These are phyloP conservation scores for Obba rivulosa DNA, from an alignment of 768 basidiomycete genomes.

Conservation along the genomic window DNA sequence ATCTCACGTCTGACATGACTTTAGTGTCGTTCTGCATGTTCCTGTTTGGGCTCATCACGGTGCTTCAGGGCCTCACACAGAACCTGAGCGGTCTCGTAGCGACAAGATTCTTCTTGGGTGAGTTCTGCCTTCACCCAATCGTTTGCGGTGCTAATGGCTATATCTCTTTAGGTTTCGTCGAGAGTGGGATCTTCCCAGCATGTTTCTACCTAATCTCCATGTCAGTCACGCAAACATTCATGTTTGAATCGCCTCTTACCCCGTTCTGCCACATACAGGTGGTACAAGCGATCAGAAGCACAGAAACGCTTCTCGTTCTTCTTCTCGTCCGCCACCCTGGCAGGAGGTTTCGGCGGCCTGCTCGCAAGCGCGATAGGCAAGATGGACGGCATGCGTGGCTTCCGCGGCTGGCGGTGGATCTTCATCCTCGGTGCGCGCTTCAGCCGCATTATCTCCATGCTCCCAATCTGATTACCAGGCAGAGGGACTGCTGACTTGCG, in stretches of 20 bases:
- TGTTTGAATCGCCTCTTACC: not conserved
- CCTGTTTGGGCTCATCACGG: slow-evolving; percentile 32
- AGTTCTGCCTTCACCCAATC: slow-evolving; percentile 5
- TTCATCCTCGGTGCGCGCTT: slow-evolving; percentile 24
- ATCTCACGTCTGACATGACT: not conserved
- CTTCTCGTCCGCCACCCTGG: slow-evolving; percentile 34
- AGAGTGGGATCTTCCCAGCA: slow-evolving; percentile 26
- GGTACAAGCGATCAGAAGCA: slow-evolving; percentile 33
- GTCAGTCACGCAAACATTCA: not conserved
- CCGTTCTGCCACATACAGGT: slow-evolving; percentile 29
- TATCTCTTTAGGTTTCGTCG: slow-evolving; percentile 14
- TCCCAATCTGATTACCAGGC: not conserved
- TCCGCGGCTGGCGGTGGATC: slow-evolving; percentile 27
- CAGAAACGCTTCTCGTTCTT: slow-evolving; percentile 32
- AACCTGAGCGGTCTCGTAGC: slow-evolving; percentile 31
- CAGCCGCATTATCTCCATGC: not conserved
- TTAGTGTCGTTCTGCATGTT: slow-evolving; percentile 31
- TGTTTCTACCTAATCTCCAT: slow-evolving; percentile 7
- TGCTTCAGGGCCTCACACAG: slow-evolving; percentile 27
- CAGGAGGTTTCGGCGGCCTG: slow-evolving; percentile 33
- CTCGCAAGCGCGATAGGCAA: slow-evolving; percentile 28
- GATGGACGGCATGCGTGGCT: slow-evolving; percentile 26
- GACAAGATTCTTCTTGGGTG: slow-evolving; percentile 33
- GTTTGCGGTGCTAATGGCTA: not conserved
- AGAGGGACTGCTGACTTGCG: slow-evolving; percentile 33